Evolutionary conservation across 1,139 yeast genomes (phyloP), one percentile per base, ranked within the genome.

Genomic region (Suhomyces terraborum): DNA sequence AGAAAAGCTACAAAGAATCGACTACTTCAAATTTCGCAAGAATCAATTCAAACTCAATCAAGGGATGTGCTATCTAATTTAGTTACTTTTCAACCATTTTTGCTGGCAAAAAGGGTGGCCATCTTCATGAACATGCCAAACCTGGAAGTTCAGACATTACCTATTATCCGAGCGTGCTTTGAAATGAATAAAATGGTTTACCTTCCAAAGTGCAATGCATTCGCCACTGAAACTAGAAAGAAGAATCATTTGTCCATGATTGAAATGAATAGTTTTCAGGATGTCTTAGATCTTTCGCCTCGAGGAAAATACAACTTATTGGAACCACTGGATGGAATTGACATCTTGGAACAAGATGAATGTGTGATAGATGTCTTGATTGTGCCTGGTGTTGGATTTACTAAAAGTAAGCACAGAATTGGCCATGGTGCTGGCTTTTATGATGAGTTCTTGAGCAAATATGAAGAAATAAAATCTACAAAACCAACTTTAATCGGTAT

Each of bases 341-440:
- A 67, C 43, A 66, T 66, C 0, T 56, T 78, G 49, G 50, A 52
- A 9, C 50, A 56, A 12, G 63, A 42, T 2, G 40, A 58, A 0
- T 82, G 64, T 0, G 59, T 77, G 0, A 61, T 93, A 22, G 97
- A 91, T 52, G 55, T 89, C 20, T 67, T 93, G 7, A 62, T 93
- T 2, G 69, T 93, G 0, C 98, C 98, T 0, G 98, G 95, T 0
- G 83, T 93, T 1, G 96, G 88, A 1, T 91, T 88, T 58, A 73
- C 84, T 3, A 51, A 46, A 1, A 40, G 52, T 7, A 79, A 82
- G 37, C 66, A 70, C 24, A 62, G 98, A 43, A 60, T 93, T 40
- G 98, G 98, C 0, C 96, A 89, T 59, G 98, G 98, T 1, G 94
- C 84, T 8, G 98, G 97, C 0, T 89, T 78, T 61, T 93, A 93